A percentile compares a stretch with the other conserved stretches of the same genome.
These are phyloP conservation scores for Saccharomycopsis olivae DNA, from an alignment of 805 yeast species.

Conservation along the genomic window DNA sequence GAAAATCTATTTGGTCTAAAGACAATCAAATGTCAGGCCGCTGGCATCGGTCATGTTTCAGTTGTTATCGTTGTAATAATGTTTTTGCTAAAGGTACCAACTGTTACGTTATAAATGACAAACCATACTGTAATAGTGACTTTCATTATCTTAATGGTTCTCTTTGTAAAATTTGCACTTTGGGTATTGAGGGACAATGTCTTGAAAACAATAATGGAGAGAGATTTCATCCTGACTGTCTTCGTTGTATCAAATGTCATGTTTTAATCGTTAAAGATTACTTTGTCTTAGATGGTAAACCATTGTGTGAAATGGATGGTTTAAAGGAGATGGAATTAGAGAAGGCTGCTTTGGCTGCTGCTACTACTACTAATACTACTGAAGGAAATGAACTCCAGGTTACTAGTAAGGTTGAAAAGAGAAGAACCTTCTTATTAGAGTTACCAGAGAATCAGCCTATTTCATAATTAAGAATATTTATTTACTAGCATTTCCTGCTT, in stretches of 20 bases:
- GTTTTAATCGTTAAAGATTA: constrained; percentile 43
- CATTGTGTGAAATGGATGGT: constrained; percentile 39
- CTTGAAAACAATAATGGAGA: constrained; percentile 63
- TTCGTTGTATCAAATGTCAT: constrained; percentile 56
- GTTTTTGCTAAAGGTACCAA: constrained; percentile 49
- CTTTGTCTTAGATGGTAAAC: constrained; percentile 35
- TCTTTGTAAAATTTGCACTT: constrained; percentile 56
- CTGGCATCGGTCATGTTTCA: constrained; percentile 88
- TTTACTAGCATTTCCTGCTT: no score
- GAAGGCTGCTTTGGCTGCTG: no score
- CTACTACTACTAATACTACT: neutral
- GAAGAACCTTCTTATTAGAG: constrained; percentile 17
- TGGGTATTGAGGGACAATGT: constrained; percentile 86
- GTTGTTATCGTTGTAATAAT: constrained; percentile 53
- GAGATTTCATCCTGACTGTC: constrained; percentile 68
- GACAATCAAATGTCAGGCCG: constrained; percentile 65
- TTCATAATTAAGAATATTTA: neutral
- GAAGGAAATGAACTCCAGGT: constrained; percentile 7
- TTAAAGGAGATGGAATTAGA: constrained; percentile 16
- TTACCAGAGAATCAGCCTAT: constrained; percentile 10
- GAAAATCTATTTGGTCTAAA: constrained; percentile 72
- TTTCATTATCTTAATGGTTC: constrained; percentile 69
- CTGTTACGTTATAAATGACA: constrained; percentile 68
- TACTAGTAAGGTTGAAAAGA: constrained; percentile 14
- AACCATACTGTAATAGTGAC: constrained; percentile 61